Conservation (phyloP, 1,284 basidiomycete species). For the Fomitiporia mediterranea region DNA sequence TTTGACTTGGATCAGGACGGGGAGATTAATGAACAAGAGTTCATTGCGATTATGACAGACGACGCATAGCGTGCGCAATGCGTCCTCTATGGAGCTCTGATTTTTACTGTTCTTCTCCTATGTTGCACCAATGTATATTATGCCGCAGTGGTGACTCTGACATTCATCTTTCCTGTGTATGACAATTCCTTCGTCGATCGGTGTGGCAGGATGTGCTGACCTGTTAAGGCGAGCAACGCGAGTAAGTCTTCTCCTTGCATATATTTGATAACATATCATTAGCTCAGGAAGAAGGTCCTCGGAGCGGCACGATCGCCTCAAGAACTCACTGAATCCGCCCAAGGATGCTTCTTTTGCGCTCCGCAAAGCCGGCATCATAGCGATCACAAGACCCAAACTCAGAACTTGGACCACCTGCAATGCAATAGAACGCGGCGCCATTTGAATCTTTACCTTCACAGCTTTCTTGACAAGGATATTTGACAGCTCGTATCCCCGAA, state of each 20-base stretch:
- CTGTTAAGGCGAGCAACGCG: neutral
- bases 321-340: too few species aligned
- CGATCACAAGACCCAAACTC: neutral
- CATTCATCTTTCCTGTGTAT: too few species aligned
- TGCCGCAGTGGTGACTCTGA: too few species aligned
- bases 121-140: neutral
- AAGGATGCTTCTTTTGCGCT: neutral
- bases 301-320: neutral
- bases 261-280: neutral
- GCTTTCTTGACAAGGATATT: neutral
- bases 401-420: neutral
- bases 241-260: neutral
- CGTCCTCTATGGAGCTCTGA: neutral
- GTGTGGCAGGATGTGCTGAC: too few species aligned
- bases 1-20: slow-evolving; percentile 99
- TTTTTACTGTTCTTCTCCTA: neutral
- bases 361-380: neutral
- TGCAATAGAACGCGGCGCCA: too few species aligned
- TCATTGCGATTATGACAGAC: slow-evolving; percentile 96
- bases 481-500: neutral
- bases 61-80: slow-evolving; percentile 48
- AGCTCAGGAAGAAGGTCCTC: too few species aligned
- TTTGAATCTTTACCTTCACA: neutral
- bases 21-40: slow-evolving; percentile 93
- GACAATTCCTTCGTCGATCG: too few species aligned